Base-by-base conservation (phyloP, 257 asterid genomes). In the Striga asiatica region DNA sequence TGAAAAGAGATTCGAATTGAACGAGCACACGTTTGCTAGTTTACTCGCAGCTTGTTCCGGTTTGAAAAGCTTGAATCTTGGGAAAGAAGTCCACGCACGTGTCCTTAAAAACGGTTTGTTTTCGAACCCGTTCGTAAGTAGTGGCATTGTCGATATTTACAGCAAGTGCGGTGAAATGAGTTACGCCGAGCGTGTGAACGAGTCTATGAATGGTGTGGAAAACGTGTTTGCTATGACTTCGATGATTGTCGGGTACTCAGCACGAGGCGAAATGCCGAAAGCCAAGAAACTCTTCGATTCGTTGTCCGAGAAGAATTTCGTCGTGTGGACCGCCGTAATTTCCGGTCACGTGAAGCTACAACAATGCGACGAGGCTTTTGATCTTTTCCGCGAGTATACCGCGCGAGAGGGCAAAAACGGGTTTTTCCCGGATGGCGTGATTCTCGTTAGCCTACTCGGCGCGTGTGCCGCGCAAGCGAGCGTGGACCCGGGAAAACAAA, bases 41-140 rank as follows among this genome's bases (percentile, higher is more conserved):
- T 35, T 87, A 43, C 60, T 91, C 70, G 68, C 54, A 20, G 94
- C 91, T 64, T 82, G 92, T 72, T 74, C 84, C 56, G 56, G 77
- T 53, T 56, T 77, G 72, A 91, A 73, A 78, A 65, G 67, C 61
- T 65, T 77, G 69, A 77, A 74, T 43, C 67, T 77, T 22, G 94
- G 88, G 50, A 91, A 91, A 65, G 93, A 84, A 69, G 66, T 78
- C 62, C 98, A 91, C 67, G 77, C 77, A n/a, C 64, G 78, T 81
- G 93, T 81, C 57, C 45, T 84, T 34, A 84, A 73, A 69, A 68
- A 76, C 28, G 93, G 88, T 9, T 59, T 67, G 74, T 68, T 52
- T 58, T 34, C 43, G 8, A 87, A 82, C 73, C 85, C 84, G 0
- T 87, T 74, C 63, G 68, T 91, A 61, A 74, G 80, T 61, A 77